Evolutionary conservation across 495 filamentous ascomycete genomes (phyloP).

Genomic region (Lophiostoma macrostomum): DNA sequence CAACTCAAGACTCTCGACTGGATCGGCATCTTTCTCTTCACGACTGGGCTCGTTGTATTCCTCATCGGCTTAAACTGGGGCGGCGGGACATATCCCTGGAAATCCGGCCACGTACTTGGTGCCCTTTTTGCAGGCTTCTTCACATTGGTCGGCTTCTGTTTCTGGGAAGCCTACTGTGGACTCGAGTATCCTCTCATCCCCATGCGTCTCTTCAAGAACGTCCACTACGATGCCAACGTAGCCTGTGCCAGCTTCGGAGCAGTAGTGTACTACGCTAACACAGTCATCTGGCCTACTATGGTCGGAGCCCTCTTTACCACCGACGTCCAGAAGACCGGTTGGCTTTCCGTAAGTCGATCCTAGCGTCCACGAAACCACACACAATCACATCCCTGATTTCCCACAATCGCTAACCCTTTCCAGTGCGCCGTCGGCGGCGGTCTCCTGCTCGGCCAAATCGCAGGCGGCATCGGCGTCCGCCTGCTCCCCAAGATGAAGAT

Average conservation of each 20-base stretch:
- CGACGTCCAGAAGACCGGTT: slow-evolving; percentile 40
- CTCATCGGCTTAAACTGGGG: slow-evolving; percentile 47
- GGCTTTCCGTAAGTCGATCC: slow-evolving; percentile 31
- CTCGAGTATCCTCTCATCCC: slow-evolving; percentile 45
- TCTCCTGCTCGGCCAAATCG: slow-evolving; percentile 26
- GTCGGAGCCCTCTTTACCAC: slow-evolving; percentile 37
- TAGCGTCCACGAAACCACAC: neutral
- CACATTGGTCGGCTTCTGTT: slow-evolving; percentile 21
- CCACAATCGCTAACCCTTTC: no score
- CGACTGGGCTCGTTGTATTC: slow-evolving; percentile 46
- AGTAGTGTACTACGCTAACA: slow-evolving; percentile 43
- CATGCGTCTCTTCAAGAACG: slow-evolving; percentile 47
- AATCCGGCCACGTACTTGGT: slow-evolving; percentile 29
- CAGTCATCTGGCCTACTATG: slow-evolving; percentile 42
- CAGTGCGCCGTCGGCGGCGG: slow-evolving; percentile 29
- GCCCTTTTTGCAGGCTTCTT: slow-evolving; percentile 26
- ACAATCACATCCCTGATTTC: no score
- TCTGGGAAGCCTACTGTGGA: slow-evolving; percentile 25
- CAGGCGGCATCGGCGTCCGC: slow-evolving; percentile 23
- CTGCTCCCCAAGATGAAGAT: slow-evolving; percentile 19
- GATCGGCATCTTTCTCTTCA: slow-evolving; percentile 44
- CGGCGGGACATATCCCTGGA: slow-evolving; percentile 36
- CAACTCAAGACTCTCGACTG: slow-evolving; percentile 47
- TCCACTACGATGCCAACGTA: slow-evolving; percentile 43
- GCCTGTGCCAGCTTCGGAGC: slow-evolving; percentile 43